Base-by-base conservation (phyloP, 2,329 filamentous ascomycete species). In the Exophiala spinifera region DNA sequence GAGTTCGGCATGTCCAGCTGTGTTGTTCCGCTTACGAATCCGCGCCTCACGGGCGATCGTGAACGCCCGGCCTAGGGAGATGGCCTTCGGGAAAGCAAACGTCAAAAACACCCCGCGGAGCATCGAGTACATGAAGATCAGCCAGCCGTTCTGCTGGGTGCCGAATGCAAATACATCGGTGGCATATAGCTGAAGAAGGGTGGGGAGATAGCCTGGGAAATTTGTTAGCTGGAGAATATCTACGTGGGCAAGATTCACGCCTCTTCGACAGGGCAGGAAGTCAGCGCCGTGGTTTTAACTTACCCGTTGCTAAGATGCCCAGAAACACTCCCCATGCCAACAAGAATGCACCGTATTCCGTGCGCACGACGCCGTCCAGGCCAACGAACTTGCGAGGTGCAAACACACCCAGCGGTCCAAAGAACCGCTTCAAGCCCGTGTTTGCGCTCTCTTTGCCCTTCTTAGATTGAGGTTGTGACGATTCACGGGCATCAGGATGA, bases 321-420 rank as follows among this genome's bases (percentile, higher is more conserved):
- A 86, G 69, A 55, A 87, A 89, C 1, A 87, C 83, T 1, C 86
- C 86, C 0, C 76, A 70, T 17, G 83, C 85, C 2, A 89, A 76
- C 1, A 87, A 79, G 2, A 86, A 69, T 0, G 86, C 76, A 1
- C 86, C 85, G 20, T 82, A 82, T 58, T 87, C 82, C 15, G 70
- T 81, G 46, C 69, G 72, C 4, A 78, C 62, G 1, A 70, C 71
- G 1, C 85, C 85, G 46, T 77, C 74, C 0, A 64, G 62, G 0
- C 82, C 68, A 0, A 77, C 69, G 63, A 84, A 76, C 45, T 72
- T 77, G 59, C 82, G 80, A 0, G 85, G 84, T 1, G 75, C 69
- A 45, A 88, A 79, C 2, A 87, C 79, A 34, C 75, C 79, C 10
- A 88, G 70, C 0, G 85, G 85, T 0, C 84, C 82, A 33, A 69